These are phyloP conservation scores for Lantana camara DNA, from an alignment of 257 asterid genomes.

Conservation along the genomic window DNA sequence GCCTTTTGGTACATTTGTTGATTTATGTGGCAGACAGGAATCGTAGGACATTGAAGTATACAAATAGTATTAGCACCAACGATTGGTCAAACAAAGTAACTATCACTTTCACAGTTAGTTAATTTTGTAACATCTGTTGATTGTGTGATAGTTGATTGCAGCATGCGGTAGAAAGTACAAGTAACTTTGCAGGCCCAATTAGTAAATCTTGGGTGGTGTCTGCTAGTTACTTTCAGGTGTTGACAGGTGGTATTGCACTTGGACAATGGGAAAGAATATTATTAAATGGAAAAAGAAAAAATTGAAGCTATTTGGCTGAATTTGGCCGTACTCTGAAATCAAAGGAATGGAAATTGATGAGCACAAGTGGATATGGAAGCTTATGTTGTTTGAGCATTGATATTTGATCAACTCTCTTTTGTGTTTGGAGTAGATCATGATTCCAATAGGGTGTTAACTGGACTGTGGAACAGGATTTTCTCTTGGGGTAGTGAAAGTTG, in stretches of 20 bases:
- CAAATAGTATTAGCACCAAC: too few relatives aligned
- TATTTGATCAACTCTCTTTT: background rate
- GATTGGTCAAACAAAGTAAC: too few relatives aligned
- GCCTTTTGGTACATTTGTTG: background rate
- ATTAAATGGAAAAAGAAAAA: too few relatives aligned
- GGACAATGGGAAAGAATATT: background rate
- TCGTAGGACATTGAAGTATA: background rate
- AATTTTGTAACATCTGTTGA: too few relatives aligned
- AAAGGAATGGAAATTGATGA: background rate
- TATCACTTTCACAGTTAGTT: too few relatives aligned
- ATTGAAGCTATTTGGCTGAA: background rate
- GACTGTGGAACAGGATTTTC: background rate
- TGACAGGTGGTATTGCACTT: background rate
- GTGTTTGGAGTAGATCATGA: background rate
- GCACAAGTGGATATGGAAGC: constrained; percentile 7
- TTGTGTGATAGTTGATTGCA: too few relatives aligned
- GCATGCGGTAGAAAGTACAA: too few relatives aligned
- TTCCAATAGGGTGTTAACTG: background rate
- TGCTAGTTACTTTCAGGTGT: too few relatives aligned
- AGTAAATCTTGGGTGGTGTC: too few relatives aligned
- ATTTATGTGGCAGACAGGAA: background rate
- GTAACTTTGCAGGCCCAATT: too few relatives aligned
- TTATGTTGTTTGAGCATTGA: background rate
- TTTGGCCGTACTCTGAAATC: background rate
- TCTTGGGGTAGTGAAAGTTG: background rate